Evolutionary conservation across 2,329 filamentous ascomycete species (phyloP).

Genomic region (Ophiocordyceps sinensis): DNA sequence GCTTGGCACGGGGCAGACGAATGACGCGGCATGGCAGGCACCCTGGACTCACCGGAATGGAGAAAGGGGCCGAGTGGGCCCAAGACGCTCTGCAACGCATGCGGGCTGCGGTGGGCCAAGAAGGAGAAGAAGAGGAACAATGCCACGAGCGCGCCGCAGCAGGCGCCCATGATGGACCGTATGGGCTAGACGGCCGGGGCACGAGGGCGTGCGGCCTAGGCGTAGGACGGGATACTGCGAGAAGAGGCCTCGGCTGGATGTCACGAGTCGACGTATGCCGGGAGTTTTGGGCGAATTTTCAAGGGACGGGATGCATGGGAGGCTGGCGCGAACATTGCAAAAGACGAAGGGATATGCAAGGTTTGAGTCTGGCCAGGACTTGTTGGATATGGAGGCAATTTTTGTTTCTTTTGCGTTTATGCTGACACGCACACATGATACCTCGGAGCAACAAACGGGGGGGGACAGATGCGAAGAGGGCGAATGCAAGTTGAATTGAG

Average conservation of each 20-base stretch:
- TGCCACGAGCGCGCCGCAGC: slow-evolving; percentile 8
- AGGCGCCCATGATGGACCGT: slow-evolving; percentile 9
- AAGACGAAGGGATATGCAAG: background rate
- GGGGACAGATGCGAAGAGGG: no score
- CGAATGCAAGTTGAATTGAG: no score
- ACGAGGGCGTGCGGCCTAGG: background rate
- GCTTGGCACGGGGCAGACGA: background rate
- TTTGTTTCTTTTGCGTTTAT: slow-evolving; percentile 1
- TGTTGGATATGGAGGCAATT: background rate
- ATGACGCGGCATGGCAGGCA: slow-evolving; percentile 31
- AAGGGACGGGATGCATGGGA: background rate
- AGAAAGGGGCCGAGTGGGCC: slow-evolving; percentile 83
- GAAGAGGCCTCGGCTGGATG: background rate
- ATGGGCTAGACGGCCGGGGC: slow-evolving; percentile 5
- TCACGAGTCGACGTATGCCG: background rate
- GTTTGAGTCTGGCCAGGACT: background rate
- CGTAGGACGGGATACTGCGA: background rate
- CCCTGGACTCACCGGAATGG: slow-evolving; percentile 90
- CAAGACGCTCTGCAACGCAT: slow-evolving; percentile 92
- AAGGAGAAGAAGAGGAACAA: slow-evolving; percentile 59
- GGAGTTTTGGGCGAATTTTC: background rate
- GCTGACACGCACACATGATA: slow-evolving; percentile 8
- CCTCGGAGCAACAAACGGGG: slow-evolving; percentile 3
- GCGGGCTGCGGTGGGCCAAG: slow-evolving; percentile 63
- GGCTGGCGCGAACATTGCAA: background rate